A percentile compares a stretch with the other conserved stretches of the same genome.
Conservation (phyloP, 2,329 filamentous ascomycete genomes). For the Trichoderma arundinaceum region DNA sequence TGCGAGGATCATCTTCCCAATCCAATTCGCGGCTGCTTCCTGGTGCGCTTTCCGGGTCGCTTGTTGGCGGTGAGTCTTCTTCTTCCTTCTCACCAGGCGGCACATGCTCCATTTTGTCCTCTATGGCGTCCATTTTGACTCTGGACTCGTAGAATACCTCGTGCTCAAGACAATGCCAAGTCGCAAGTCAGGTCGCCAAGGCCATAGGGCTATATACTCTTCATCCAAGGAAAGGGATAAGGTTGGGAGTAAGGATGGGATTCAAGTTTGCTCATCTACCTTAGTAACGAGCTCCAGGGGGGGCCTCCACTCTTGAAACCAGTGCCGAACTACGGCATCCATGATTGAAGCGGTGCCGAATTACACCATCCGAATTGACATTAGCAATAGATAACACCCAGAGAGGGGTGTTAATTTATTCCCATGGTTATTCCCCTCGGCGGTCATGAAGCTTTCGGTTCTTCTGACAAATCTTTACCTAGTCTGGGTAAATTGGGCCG, state of each 20-base stretch:
- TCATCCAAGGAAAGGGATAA: neutral
- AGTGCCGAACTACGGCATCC: neutral
- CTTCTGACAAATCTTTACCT: conserved; percentile 12
- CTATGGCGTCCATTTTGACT: conserved; percentile 4
- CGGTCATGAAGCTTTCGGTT: neutral
- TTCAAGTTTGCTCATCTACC: neutral
- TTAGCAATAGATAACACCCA: neutral
- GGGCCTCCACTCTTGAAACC: neutral
- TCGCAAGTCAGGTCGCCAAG: neutral
- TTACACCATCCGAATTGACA: no score
- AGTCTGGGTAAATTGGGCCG: neutral
- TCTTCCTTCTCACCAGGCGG: conserved; percentile 1
- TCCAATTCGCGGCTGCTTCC: conserved; percentile 7
- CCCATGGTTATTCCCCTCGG: conserved; percentile 4
- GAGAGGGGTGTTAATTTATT: conserved; percentile 9
- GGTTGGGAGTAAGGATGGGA: neutral
- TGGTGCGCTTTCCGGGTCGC: conserved; percentile 15
- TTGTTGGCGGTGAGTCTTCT: conserved; percentile 3
- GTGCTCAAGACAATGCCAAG: neutral
- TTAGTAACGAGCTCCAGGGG: neutral
- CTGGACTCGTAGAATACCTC: neutral
- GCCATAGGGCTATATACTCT: neutral
- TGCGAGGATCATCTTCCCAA: conserved; percentile 27
- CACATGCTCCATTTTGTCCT: neutral
- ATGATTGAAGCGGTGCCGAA: neutral